Percentiles rank a stretch among this genome's conserved stretches.
phyloP scores from a whole-genome alignment of 345 rosid genomes.

The Turnera subulata region DNA sequence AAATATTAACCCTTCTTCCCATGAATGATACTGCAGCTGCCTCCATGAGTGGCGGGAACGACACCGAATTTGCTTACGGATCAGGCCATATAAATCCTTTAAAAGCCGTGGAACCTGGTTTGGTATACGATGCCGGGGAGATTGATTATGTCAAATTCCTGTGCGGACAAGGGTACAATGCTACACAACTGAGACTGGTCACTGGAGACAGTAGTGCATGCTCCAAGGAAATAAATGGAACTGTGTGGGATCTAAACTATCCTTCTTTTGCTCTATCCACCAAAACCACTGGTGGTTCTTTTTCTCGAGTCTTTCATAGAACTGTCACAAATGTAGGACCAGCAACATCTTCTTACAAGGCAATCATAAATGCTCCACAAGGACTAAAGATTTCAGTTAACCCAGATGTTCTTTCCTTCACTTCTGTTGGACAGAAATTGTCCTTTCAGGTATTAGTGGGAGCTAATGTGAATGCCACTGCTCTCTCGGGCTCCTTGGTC shows the following conservation, averaged over 20 bases:
- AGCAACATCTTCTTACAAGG: slow-evolving; percentile 23
- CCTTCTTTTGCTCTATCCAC: slow-evolving; percentile 34
- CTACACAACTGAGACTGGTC: slow-evolving; percentile 12
- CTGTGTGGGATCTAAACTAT: slow-evolving; percentile 36
- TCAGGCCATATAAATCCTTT: slow-evolving; percentile 39
- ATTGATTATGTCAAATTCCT: slow-evolving; percentile 38
- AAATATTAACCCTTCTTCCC: too few relatives aligned
- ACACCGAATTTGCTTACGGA: slow-evolving; percentile 35
- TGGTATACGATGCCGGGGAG: slow-evolving; percentile 37
- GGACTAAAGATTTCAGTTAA: slow-evolving; percentile 26
- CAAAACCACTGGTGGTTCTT: neutral
- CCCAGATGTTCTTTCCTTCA: slow-evolving; percentile 27
- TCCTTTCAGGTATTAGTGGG: slow-evolving; percentile 23
- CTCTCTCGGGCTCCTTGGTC: slow-evolving; percentile 25
- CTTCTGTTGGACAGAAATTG: slow-evolving; percentile 11
- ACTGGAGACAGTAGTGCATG: slow-evolving; percentile 26
- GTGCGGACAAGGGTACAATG: slow-evolving; percentile 37
- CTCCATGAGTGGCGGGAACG: slow-evolving; percentile 16
- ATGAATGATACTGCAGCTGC: slow-evolving; percentile 6
- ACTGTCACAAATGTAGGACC: slow-evolving; percentile 39
- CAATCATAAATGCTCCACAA: slow-evolving; percentile 6
- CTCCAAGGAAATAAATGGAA: slow-evolving; percentile 20
- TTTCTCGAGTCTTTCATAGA: slow-evolving; percentile 23
- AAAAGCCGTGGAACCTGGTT: slow-evolving; percentile 30
- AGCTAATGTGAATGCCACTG: slow-evolving; percentile 5